Percentiles rank a stretch among this genome's conserved stretches.
Evolutionary conservation across 257 asterid species (phyloP).

Genomic region (Avicennia marina): DNA sequence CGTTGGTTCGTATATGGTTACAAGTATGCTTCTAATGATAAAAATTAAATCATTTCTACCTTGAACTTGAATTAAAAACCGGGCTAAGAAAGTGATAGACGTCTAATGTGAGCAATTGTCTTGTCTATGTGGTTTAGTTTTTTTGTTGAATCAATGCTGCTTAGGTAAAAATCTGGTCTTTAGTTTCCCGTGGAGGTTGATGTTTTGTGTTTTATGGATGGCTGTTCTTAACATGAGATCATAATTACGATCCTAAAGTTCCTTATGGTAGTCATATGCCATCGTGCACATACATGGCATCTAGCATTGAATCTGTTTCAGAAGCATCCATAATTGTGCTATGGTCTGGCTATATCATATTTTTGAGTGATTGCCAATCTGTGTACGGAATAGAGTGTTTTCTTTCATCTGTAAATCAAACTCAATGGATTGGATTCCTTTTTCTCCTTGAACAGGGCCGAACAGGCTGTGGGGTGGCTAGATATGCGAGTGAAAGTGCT

Average conservation of each 20-base stretch:
- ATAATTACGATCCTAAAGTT: background rate
- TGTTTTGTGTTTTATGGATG: background rate
- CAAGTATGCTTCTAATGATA: background rate
- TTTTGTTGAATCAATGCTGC: background rate
- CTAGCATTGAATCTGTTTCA: background rate
- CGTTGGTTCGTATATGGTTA: background rate
- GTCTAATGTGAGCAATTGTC: background rate
- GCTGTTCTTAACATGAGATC: background rate
- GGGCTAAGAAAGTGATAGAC: background rate
- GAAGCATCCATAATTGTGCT: background rate
- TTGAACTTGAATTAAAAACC: background rate
- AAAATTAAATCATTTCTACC: background rate
- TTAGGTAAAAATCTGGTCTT: background rate
- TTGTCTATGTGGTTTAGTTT: background rate
- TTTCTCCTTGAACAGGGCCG: conserved; percentile 39
- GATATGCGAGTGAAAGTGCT: conserved; percentile 73
- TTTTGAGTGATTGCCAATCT: background rate
- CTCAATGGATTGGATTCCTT: background rate
- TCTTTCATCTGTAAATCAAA: background rate
- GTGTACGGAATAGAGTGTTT: background rate
- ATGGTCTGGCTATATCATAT: background rate
- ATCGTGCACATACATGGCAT: background rate
- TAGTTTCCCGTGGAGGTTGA: background rate
- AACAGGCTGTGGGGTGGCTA: conserved; percentile 42
- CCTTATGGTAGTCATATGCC: background rate